Percentiles rank a stretch among this genome's conserved stretches.
These are phyloP conservation scores for Saprolegnia parasitica DNA, from an alignment of 352 stramenopile genomes.

Conservation along the genomic window DNA sequence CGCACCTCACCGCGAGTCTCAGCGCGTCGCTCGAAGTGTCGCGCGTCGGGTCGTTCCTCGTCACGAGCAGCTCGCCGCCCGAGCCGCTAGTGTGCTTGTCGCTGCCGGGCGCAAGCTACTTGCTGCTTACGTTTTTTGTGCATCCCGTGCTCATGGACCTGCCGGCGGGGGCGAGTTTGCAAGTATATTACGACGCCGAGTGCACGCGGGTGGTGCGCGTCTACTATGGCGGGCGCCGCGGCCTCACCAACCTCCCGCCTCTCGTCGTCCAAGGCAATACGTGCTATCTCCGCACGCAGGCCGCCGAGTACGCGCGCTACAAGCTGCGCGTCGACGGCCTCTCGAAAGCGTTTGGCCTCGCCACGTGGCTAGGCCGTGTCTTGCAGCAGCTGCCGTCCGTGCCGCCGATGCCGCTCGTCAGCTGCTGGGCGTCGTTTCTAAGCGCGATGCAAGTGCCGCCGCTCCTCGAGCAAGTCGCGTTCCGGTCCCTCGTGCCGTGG, in stretches of 20 bases:
- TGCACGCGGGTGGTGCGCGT: slow-evolving; percentile 62
- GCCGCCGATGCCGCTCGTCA: not conserved
- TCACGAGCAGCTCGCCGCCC: slow-evolving; percentile 62
- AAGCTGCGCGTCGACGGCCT: slow-evolving; percentile 74
- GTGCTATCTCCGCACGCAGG: slow-evolving; percentile 60
- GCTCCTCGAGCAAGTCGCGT: slow-evolving; percentile 21
- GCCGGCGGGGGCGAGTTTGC: slow-evolving; percentile 56
- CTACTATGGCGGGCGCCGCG: slow-evolving; percentile 70
- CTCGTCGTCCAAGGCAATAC: slow-evolving; percentile 53
- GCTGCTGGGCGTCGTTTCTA: not conserved
- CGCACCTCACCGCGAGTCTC: slow-evolving; percentile 49
- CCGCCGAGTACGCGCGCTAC: slow-evolving; percentile 65
- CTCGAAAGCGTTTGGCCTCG: slow-evolving; percentile 63
- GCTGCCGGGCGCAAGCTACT: slow-evolving; percentile 55
- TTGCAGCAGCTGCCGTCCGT: slow-evolving; percentile 38
- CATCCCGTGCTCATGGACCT: slow-evolving; percentile 79
- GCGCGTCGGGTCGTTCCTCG: slow-evolving; percentile 49
- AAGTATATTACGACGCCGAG: slow-evolving; percentile 62
- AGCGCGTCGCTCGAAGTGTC: slow-evolving; percentile 47
- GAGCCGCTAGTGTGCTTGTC: slow-evolving; percentile 55
- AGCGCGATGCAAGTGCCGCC: not conserved
- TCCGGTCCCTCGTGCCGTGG: slow-evolving; percentile 12
- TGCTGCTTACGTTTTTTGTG: slow-evolving; percentile 73
- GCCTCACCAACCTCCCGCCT: slow-evolving; percentile 58
- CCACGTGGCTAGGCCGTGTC: slow-evolving; percentile 64